A percentile compares a stretch with the other conserved stretches of the same genome.
These are phyloP conservation scores for Alternaria infectoria DNA, from an alignment of 2,329 filamentous ascomycete genomes.

Conservation along the genomic window DNA sequence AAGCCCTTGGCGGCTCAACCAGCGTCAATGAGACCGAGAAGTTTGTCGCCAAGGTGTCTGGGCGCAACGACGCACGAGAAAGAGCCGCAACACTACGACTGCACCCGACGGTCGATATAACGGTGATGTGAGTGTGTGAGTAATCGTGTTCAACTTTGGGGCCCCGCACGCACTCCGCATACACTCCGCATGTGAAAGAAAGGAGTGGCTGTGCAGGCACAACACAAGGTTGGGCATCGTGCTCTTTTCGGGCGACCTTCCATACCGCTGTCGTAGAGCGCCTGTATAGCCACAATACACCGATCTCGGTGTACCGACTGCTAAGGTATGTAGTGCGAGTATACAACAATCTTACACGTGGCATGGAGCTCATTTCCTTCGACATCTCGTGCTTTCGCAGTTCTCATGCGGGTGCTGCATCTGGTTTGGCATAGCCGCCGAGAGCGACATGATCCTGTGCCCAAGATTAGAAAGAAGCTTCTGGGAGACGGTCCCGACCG, in stretches of 20 bases:
- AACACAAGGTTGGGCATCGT: not conserved
- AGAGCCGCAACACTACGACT: not conserved
- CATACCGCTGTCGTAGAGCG: not conserved
- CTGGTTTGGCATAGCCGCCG: not conserved
- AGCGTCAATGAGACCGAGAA: conserved; percentile 2
- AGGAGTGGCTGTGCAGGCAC: not conserved
- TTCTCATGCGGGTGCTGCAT: not conserved
- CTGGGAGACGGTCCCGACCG: not conserved
- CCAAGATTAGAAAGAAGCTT: not conserved
- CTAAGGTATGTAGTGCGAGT: not conserved
- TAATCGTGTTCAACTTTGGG: not conserved
- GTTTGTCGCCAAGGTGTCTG: not conserved
- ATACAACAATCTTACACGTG: not conserved
- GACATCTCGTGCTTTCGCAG: not conserved
- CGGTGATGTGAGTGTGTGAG: not conserved
- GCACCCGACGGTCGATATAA: not conserved
- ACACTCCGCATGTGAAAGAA: not conserved
- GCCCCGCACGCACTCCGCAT: not conserved
- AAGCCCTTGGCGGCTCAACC: not conserved
- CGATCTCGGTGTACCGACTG: not conserved
- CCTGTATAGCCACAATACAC: not conserved
- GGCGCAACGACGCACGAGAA: not conserved
- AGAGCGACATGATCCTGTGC: not conserved
- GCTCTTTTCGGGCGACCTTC: not conserved
- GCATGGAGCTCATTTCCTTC: not conserved